Base-by-base conservation (phyloP, 768 basidiomycete genomes). In the Clathrus columnatus region DNA sequence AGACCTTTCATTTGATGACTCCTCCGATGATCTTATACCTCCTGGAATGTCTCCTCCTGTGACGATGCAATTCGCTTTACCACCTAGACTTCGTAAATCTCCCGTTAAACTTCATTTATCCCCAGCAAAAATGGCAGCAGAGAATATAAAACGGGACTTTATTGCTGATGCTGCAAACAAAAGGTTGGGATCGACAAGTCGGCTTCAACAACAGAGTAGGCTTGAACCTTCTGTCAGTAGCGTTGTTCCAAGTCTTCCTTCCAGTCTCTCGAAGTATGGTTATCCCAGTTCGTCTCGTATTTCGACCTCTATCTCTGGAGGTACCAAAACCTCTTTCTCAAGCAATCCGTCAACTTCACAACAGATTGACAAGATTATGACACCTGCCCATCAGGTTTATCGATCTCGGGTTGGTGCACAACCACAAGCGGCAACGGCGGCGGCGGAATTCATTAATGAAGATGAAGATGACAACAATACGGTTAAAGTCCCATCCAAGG, bases 61-160 rank as follows among this genome's bases (percentile, higher is more conserved):
- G n/a, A 81, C 75, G 42, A 69, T 79, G 69, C 74, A 75, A 43
- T 80, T 79, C 58, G 72, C 73, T 7, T 68, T 74, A 23, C 74
- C 74, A 2, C 65, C 72, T 1, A 63, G 70, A 55, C 64, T 67
- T 5, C 70, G 68, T 7, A 47, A 65, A 5, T 67, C 68, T 7
- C 64, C 71, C 18, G 61, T 65, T 8, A 66, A 68, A 18, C 63
- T 78, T 10, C 77, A 80, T 1, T 77, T 80, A 47, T 90, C 90
- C 2, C 91, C 91, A 0, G 76, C 74, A 27, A 84, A 79, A 63
- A 81, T 83, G 57, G 89, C 87, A 3, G 86, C 85, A 0, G 73
- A 77, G 10, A 75, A 84, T 14, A 87, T 91, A 50, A 76, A 79
- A 50, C 73, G 73, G 27, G 83, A 85, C 65, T 70, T 90, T 2